Conservation (phyloP, 2,329 filamentous ascomycete genomes). For the Paecilomyces variotii region DNA sequence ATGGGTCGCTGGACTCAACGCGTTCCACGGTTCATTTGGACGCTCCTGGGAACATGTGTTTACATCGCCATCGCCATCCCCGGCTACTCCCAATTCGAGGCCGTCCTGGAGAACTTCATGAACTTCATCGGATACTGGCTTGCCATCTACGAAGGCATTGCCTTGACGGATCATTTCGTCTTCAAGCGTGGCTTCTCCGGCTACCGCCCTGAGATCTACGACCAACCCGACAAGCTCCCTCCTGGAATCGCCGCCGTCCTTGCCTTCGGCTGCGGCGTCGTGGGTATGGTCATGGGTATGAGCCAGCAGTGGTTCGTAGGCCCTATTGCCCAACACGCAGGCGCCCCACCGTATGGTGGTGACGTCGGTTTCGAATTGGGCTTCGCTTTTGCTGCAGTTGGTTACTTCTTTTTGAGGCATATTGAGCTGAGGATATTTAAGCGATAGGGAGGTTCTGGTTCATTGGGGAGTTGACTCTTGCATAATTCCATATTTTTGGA, state of each 20-base stretch:
- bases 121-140: conserved; percentile 63
- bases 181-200: conserved; percentile 56
- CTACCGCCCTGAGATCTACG: conserved; percentile 54
- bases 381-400: conserved; percentile 50
- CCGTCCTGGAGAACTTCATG: conserved; percentile 64
- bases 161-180: conserved; percentile 59
- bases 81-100: conserved; percentile 58
- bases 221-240: conserved; percentile 51
- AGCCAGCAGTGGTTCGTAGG: conserved; percentile 62
- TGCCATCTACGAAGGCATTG: conserved; percentile 62
- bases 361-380: conserved; percentile 60
- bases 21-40: conserved; percentile 63
- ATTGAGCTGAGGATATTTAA: conserved; percentile 41
- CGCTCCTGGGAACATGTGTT: conserved; percentile 51
- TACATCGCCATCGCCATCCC: conserved; percentile 65
- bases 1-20: conserved; percentile 50
- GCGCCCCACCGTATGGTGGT: conserved; percentile 39
- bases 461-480: background rate
- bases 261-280: conserved; percentile 57
- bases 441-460: conserved; percentile 19
- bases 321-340: conserved; percentile 55
- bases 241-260: conserved; percentile 54
- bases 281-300: conserved; percentile 63
- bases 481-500: background rate
- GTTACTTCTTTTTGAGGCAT: conserved; percentile 46